Percentiles rank a stretch among this genome's conserved stretches.
Conservation (phyloP, 129 eudicot genomes). For the Rutidosis leptorrhynchoides region DNA sequence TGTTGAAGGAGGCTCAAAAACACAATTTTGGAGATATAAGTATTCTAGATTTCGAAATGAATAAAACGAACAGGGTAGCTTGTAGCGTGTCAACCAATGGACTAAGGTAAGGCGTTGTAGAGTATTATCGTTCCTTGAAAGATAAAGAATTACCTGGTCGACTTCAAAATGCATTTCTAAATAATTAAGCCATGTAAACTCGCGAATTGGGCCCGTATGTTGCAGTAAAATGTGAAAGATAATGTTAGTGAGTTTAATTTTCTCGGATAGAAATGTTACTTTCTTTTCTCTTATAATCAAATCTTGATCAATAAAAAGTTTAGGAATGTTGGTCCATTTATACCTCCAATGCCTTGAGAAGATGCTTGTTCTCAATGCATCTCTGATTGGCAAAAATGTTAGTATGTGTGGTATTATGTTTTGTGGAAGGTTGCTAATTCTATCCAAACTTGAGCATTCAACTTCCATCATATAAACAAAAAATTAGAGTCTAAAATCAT, state of each 20-base stretch:
- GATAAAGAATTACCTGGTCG: slow-evolving; percentile 13
- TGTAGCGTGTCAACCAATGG: not conserved
- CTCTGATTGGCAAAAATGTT: not conserved
- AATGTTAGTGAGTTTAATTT: not conserved
- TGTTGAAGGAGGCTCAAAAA: not conserved
- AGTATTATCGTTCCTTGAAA: slow-evolving; percentile 17
- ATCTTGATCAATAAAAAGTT: not conserved
- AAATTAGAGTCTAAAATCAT: too few relatives aligned
- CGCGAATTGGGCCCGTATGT: slow-evolving; percentile 20
- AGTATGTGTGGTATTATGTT: not conserved
- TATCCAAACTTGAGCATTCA: not conserved
- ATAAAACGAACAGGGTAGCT: slow-evolving; percentile 13
- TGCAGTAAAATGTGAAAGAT: slow-evolving; percentile 15
- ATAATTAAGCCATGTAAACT: slow-evolving; percentile 15
- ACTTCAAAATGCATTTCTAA: not conserved
- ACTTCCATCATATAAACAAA: not conserved
- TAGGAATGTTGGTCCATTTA: not conserved
- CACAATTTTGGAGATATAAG: slow-evolving; percentile 10
- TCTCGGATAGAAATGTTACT: not conserved
- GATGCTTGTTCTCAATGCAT: not conserved
- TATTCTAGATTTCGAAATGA: slow-evolving; percentile 1
- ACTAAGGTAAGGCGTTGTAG: not conserved
- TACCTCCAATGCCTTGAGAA: slow-evolving; percentile 11
- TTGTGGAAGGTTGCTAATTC: not conserved
- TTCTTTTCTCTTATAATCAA: not conserved